phyloP scores from a whole-genome alignment of 2,329 filamentous ascomycete species.

The Aureobasidium sp. region DNA sequence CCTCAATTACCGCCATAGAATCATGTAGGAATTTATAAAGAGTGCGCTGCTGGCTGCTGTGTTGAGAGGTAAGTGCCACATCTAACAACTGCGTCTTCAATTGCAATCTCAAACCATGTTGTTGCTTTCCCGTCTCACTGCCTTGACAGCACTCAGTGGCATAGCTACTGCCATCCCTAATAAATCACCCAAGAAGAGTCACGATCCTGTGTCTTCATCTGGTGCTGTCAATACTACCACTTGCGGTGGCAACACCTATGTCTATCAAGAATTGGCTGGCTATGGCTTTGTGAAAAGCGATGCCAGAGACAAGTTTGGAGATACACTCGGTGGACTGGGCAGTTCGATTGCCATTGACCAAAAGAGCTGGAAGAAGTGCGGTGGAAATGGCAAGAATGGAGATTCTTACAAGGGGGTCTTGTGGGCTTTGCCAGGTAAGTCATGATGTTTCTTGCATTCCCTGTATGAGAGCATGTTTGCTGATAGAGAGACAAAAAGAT shows the following conservation, averaged over 20 bases:
- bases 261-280: constrained; percentile 61
- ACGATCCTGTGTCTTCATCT: not conserved
- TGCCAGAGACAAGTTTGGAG: constrained; percentile 58
- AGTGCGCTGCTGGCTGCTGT: not conserved
- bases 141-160: not conserved
- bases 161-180: not conserved
- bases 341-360: constrained; percentile 58
- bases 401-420: constrained; percentile 53
- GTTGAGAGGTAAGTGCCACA: not conserved
- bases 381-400: no score
- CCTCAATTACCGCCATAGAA: not conserved
- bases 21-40: not conserved
- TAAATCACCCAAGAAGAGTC: not conserved
- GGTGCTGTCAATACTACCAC: constrained; percentile 38
- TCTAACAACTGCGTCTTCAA: not conserved
- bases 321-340: constrained; percentile 62
- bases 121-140: constrained; percentile 5
- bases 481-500: constrained; percentile 32
- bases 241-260: constrained; percentile 56
- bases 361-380: constrained; percentile 49
- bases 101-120: not conserved
- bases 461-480: constrained; percentile 5
- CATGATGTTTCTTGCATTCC: no score
- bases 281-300: constrained; percentile 56
- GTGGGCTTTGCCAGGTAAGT: constrained; percentile 48